These are phyloP conservation scores for Coprinopsis marcescibilis DNA, from an alignment of 768 basidiomycete genomes.

Conservation along the genomic window DNA sequence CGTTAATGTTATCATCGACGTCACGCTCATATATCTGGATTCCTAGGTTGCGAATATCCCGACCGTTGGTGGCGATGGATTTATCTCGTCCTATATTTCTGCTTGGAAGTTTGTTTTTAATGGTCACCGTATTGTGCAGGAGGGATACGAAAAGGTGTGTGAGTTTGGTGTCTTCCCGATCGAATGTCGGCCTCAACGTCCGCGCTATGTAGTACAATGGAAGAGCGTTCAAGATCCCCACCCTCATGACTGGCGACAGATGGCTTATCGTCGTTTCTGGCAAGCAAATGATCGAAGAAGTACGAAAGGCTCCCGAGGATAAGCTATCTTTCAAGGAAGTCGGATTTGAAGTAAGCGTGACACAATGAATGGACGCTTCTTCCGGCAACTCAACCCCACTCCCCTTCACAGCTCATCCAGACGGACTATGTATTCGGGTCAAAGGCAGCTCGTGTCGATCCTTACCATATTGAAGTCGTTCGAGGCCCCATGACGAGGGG, in stretches of 20 bases:
- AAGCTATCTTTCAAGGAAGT: slow-evolving; percentile 28
- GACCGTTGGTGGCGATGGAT: slow-evolving; percentile 12
- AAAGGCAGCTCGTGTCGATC: slow-evolving; percentile 20
- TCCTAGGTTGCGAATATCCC: slow-evolving; percentile 9
- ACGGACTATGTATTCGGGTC: slow-evolving; percentile 31
- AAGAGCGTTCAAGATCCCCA: slow-evolving; percentile 22
- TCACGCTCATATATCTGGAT: too few species aligned
- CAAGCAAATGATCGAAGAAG: slow-evolving; percentile 30
- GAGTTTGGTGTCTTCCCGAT: background rate
- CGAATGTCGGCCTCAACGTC: background rate
- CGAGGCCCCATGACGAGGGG: slow-evolving; percentile 31
- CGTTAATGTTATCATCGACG: too few species aligned
- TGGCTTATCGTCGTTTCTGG: slow-evolving; percentile 37
- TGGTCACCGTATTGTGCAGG: slow-evolving; percentile 13
- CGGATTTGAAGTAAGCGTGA: slow-evolving; percentile 28
- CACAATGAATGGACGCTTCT: background rate
- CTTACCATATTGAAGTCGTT: slow-evolving; percentile 27
- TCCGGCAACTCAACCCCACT: background rate
- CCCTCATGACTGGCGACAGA: slow-evolving; percentile 7
- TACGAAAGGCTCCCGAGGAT: slow-evolving; percentile 32
- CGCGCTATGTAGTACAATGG: slow-evolving; percentile 17
- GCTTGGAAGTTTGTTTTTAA: slow-evolving; percentile 10
- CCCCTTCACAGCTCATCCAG: slow-evolving; percentile 26
- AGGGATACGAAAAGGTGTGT: slow-evolving; percentile 17
- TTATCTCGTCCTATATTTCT: slow-evolving; percentile 12